These are phyloP conservation scores for Phytophthora sp. DNA, from an alignment of 352 stramenopile genomes.

Conservation along the genomic window DNA sequence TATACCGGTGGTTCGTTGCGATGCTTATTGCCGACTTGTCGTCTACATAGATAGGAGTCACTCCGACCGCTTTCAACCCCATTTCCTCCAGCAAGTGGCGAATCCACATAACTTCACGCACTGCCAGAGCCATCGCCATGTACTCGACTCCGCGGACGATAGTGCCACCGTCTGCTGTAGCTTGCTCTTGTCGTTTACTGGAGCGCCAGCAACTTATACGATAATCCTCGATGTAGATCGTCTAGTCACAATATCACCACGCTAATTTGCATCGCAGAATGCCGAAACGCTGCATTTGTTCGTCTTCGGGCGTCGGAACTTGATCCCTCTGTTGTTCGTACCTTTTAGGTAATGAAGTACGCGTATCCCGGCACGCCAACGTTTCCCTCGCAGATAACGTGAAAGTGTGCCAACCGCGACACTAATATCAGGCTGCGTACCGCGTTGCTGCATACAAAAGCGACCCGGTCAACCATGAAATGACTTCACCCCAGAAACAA, in stretches of 20 bases:
- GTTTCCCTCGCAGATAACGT: constrained; percentile 18
- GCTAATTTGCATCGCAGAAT: constrained; percentile 13
- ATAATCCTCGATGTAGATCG: constrained; percentile 14
- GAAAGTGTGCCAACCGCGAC: constrained; percentile 8
- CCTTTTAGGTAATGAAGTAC: constrained; percentile 24
- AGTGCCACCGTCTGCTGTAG: not conserved
- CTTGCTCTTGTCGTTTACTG: constrained; percentile 18
- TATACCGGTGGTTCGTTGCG: not conserved
- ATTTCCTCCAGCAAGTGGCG: constrained; percentile 11
- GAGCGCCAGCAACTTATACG: not conserved
- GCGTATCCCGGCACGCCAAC: constrained; percentile 15
- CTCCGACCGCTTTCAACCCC: not conserved
- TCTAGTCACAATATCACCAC: not conserved
- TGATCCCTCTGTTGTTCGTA: not conserved
- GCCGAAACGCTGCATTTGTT: not conserved
- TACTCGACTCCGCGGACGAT: constrained; percentile 14
- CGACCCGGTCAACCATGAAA: constrained; percentile 21
- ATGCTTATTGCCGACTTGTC: constrained; percentile 14
- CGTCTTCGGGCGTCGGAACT: not conserved
- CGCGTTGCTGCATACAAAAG: constrained; percentile 32
- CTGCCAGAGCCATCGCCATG: constrained; percentile 8
- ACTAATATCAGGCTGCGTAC: constrained; percentile 24
- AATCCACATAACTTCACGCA: constrained; percentile 9
- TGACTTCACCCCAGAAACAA: not conserved
- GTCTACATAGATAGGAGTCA: not conserved